A percentile compares a stretch with the other conserved stretches of the same genome.
phyloP scores from a whole-genome alignment of 352 stramenopile genomes.

The Peronosclerospora sorghi region DNA sequence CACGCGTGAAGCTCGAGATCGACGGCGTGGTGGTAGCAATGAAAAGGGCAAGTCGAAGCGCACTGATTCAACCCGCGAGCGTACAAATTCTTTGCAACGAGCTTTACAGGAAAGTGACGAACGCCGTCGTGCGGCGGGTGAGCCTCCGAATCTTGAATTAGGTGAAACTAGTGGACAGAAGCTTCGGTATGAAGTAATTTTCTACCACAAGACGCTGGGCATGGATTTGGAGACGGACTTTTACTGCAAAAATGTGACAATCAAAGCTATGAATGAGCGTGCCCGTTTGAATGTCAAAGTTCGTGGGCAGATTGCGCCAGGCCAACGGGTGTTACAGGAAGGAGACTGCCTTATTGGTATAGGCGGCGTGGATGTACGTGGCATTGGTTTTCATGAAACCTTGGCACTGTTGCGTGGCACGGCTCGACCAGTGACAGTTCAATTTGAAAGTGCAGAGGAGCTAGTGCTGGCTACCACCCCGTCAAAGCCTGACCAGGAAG shows the following conservation, averaged over 20 bases:
- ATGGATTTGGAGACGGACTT: constrained; percentile 85
- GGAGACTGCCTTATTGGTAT: constrained; percentile 65
- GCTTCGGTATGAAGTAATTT: constrained; percentile 71
- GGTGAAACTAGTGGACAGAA: constrained; percentile 31
- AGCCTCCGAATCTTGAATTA: constrained; percentile 9
- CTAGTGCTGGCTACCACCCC: constrained; percentile 24
- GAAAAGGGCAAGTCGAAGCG: constrained; percentile 26
- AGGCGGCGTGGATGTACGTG: constrained; percentile 70
- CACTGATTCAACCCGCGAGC: constrained; percentile 50
- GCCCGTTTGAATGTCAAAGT: constrained; percentile 41
- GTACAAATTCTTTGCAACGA: constrained; percentile 54
- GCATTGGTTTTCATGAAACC: constrained; percentile 80
- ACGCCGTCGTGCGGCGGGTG: constrained; percentile 26
- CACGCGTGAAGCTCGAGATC: constrained; percentile 61
- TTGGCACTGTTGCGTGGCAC: constrained; percentile 68
- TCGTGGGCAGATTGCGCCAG: constrained; percentile 37
- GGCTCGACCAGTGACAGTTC: constrained; percentile 52
- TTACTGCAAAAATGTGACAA: constrained; percentile 81
- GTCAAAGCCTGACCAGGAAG: constrained; percentile 8
- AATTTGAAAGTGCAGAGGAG: constrained; percentile 78
- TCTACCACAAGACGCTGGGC: constrained; percentile 73
- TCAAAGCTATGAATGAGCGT: constrained; percentile 62
- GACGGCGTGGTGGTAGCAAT: constrained; percentile 20
- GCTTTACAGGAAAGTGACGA: constrained; percentile 61
- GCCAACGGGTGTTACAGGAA: constrained; percentile 62